A percentile compares a stretch with the other conserved stretches of the same genome.
Evolutionary conservation across 371 early-diverging fungal species (phyloP).

Genomic region (Mortierella sp.): DNA sequence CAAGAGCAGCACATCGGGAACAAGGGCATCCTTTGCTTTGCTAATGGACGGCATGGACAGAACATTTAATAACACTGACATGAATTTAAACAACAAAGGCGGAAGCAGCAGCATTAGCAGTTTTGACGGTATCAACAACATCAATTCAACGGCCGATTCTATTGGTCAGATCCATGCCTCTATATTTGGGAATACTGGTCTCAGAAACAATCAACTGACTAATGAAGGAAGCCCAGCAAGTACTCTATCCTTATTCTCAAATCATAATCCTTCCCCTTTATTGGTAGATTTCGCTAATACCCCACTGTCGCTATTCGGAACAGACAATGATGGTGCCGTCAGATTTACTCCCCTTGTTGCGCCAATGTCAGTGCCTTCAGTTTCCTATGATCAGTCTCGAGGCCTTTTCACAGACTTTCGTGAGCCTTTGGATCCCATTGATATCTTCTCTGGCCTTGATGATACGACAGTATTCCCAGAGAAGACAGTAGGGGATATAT

Average conservation of each 20-base stretch:
- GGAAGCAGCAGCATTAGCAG: neutral
- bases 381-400: constrained; percentile 47
- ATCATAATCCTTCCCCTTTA: constrained; percentile 31
- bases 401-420: constrained; percentile 50
- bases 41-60: constrained; percentile 37
- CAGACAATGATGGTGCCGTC: constrained; percentile 9
- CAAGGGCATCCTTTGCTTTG: constrained; percentile 34
- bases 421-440: constrained; percentile 37
- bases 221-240: constrained; percentile 2
- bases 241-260: constrained; percentile 31
- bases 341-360: constrained; percentile 16
- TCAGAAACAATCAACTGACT: neutral
- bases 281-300: constrained; percentile 34
- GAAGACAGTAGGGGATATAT: constrained; percentile 28
- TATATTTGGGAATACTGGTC: neutral
- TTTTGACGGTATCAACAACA: neutral
- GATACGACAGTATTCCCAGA: constrained; percentile 29
- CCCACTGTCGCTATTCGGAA: constrained; percentile 21
- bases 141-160: neutral
- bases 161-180: neutral
- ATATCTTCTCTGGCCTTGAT: constrained; percentile 38
- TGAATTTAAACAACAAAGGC: neutral
- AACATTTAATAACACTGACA: neutral
- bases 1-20: constrained; percentile 33
- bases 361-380: constrained; percentile 13